Evolutionary conservation across 1,139 yeast species (phyloP), one percentile per base, ranked within the genome.

Genomic region (Taiozyma sp.): DNA sequence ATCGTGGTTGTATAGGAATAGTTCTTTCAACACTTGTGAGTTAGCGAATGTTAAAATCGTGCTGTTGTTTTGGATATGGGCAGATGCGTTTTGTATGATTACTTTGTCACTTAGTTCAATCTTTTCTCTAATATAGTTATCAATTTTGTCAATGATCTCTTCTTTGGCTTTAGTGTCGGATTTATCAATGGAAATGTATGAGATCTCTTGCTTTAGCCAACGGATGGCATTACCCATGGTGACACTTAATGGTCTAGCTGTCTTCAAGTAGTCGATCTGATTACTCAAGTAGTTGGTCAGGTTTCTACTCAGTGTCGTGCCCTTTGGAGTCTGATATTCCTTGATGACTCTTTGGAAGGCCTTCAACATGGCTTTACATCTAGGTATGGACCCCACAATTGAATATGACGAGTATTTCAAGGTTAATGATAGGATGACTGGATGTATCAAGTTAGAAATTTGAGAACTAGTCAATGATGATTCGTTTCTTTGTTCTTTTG

Each of bases 191-290:
- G 88, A 80, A 51, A 86, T 81, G 50, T 81, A 79, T 1, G 97
- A 84, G 52, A 95, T 93, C 65, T 89, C 95, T 70, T 92, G 98
- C 66, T 95, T 95, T 58, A 95, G 76, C 96, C 97, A 91, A 61
- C 99, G 81, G 58, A 95, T 95, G 4, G 98, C 95, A 70, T 92
- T 93, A 49, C 99, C 99, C 99, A 95, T 95, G 1, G 96, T 81
- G 10, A 92, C 88, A 52, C 96, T 84, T 51, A 95, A 75, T 0
- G 98, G 98, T 57, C 99, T 81, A 2, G 97, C 93, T 12, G 92
- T 83, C 63, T 90, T 93, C 60, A 95, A 74, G 59, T 87, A 90
- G 64, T 93, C 99, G 58, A 95, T 95, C 69, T 95, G 99, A 63
- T 87, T 91, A n/a, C 96, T 84, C 56, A 95, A 75, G 65, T 91